A percentile compares a stretch with the other conserved stretches of the same genome.
Evolutionary conservation across 176 grass and related monocot species (phyloP).

Genomic region (Oryza punctata): DNA sequence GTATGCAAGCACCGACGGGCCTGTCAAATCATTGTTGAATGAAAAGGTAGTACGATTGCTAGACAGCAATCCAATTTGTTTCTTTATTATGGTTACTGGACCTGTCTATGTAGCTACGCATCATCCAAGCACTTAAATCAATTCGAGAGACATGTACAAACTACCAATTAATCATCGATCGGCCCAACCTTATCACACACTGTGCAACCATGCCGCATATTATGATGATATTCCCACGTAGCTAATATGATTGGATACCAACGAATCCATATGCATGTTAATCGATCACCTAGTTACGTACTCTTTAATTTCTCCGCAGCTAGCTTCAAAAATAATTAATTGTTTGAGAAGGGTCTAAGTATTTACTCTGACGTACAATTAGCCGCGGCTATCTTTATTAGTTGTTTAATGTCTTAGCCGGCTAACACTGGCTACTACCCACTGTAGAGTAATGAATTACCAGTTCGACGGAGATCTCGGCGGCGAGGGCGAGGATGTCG

Average conservation of each 20-base stretch:
- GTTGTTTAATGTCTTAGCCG: too few species aligned
- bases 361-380: too few species aligned
- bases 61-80: too few species aligned
- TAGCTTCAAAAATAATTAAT: too few species aligned
- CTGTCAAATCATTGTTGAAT: background rate
- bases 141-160: background rate
- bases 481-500: constrained; percentile 83
- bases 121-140: background rate
- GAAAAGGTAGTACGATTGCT: background rate
- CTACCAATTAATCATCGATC: background rate
- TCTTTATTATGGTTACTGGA: background rate
- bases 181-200: background rate
- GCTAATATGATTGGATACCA: background rate
- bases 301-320: too few species aligned
- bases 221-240: background rate
- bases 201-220: background rate
- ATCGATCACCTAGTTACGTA: too few species aligned
- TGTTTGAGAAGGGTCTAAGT: too few species aligned
- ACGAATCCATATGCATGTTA: background rate
- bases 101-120: background rate
- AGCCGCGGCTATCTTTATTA: too few species aligned
- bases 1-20: background rate
- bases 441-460: too few species aligned
- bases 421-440: too few species aligned
- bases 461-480: constrained; percentile 67